These are phyloP conservation scores for Heimioporus sp. DNA, from an alignment of 768 basidiomycete genomes.

Conservation along the genomic window DNA sequence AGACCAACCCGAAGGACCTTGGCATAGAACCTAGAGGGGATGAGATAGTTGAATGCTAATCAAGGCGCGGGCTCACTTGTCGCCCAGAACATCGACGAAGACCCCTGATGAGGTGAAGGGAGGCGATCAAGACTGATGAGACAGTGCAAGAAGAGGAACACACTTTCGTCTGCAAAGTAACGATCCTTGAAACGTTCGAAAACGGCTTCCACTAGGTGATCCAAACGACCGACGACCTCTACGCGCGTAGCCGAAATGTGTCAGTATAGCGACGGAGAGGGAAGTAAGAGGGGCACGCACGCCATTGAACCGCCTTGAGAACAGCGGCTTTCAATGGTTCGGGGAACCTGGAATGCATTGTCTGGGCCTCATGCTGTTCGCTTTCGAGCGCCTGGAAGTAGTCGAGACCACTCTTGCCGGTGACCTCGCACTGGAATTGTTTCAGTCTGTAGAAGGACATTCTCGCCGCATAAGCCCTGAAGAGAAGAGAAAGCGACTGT, in stretches of 20 bases:
- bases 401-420: constrained; percentile 89
- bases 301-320: constrained; percentile 93
- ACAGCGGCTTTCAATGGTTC: constrained; percentile 90
- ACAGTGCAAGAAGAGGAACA: constrained; percentile 33
- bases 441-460: constrained; percentile 94
- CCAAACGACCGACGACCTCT: constrained; percentile 97
- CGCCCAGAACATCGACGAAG: constrained; percentile 81
- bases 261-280: constrained; percentile 13
- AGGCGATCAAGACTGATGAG: constrained; percentile 14
- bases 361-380: constrained; percentile 85
- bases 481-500: constrained; percentile 11
- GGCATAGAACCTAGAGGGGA: constrained; percentile 66
- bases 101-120: constrained; percentile 53
- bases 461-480: constrained; percentile 78
- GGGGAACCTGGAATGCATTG: constrained; percentile 89
- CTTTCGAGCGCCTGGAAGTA: constrained; percentile 94
- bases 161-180: constrained; percentile 89
- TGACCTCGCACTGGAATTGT: constrained; percentile 97
- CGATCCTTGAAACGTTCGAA: constrained; percentile 96
- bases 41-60: constrained; percentile 11
- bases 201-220: constrained; percentile 92
- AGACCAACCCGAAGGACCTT: constrained; percentile 77
- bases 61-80: constrained; percentile 58
- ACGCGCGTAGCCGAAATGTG: constrained; percentile 17
- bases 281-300: constrained; percentile 53